Evolutionary conservation across 805 yeast genomes (phyloP), one percentile per base, ranked within the genome.

Genomic region (Yarrowia sp.): DNA sequence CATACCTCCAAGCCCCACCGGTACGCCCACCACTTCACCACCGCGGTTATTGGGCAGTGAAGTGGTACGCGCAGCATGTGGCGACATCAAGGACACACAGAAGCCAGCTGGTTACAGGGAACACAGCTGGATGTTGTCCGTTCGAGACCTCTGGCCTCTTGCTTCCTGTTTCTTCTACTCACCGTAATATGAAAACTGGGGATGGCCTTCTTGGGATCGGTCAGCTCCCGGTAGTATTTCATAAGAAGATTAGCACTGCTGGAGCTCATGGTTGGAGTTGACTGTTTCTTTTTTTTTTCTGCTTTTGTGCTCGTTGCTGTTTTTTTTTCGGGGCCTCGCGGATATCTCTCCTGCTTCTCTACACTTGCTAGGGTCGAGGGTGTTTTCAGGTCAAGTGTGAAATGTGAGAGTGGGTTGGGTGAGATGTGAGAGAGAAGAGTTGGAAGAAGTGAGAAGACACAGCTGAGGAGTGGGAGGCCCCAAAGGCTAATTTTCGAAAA

Each of bases 161-260:
- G 3, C 34, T 24, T n/a, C 9, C 9, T 14, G n/a, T n/a, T n/a
- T n/a, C 20, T 7, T 3, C 2, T 67, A 67, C 75, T 58, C 72
- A 76, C 77, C 14, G 83, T 90, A 64, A 89, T 90, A 76, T 89
- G 91, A 79, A 87, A 86, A 9, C 86, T 83, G 2, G 89, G 89
- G 68, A 86, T 85, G 47, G 90, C 93, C 76, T 90, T 91, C 75
- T 88, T 89, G 12, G 98, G 97, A 80, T 93, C 96, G 24, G 97
- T 91, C 69, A 94, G 88, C 76, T 94, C 98, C 77, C 91, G 87
- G 80, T 83, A 93, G 84, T 94, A 98, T 84, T 95, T 92, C 86
- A 92, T 89, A 69, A 94, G 83, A 68, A 94, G 84, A 70, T 96
- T 87, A 34, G 74, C 72, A 65, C 72, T 69, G 39, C 73, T 73